Conservation (phyloP, 2,329 filamentous ascomycete genomes). For the Colletotrichum sp. region DNA sequence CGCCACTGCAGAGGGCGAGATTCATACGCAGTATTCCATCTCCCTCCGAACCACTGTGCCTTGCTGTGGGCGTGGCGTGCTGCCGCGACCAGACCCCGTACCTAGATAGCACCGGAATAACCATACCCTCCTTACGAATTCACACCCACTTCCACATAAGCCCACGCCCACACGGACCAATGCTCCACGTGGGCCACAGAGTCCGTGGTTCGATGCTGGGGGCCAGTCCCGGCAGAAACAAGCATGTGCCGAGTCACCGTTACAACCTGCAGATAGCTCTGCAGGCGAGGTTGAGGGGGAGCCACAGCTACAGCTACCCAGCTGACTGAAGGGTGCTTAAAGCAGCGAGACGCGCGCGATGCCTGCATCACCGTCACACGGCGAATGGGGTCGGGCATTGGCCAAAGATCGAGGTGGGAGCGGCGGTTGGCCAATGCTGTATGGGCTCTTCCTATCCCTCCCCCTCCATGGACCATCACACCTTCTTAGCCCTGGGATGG, state of each 20-base stretch:
- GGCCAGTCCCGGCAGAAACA: conserved; percentile 20
- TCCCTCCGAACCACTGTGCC: not conserved
- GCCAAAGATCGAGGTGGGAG: not conserved
- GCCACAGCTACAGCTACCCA: not conserved
- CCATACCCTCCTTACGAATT: not conserved
- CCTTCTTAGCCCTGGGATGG: not conserved
- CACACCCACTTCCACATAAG: not conserved
- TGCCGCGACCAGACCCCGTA: not conserved
- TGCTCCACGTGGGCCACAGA: conserved; percentile 17
- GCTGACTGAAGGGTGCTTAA: not conserved
- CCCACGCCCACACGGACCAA: conserved; percentile 16
- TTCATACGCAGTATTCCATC: not conserved
- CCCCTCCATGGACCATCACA: not conserved
- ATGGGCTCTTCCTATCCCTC: not conserved
- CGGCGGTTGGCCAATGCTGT: not conserved
- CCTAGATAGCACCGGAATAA: not conserved
- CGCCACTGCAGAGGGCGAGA: not conserved
- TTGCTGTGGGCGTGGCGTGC: not conserved
- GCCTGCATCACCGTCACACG: not conserved
- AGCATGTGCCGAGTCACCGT: conserved; percentile 22
- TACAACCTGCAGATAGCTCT: conserved; percentile 15
- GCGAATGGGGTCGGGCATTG: conserved; percentile 1
- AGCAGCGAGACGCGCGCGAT: conserved; percentile 8
- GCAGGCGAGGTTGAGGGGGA: not conserved
- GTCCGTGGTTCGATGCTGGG: conserved; percentile 17